A percentile compares a stretch with the other conserved stretches of the same genome.
Evolutionary conservation across 1,139 yeast genomes (phyloP).

Genomic region (Nakaseomyces bracarensis): DNA sequence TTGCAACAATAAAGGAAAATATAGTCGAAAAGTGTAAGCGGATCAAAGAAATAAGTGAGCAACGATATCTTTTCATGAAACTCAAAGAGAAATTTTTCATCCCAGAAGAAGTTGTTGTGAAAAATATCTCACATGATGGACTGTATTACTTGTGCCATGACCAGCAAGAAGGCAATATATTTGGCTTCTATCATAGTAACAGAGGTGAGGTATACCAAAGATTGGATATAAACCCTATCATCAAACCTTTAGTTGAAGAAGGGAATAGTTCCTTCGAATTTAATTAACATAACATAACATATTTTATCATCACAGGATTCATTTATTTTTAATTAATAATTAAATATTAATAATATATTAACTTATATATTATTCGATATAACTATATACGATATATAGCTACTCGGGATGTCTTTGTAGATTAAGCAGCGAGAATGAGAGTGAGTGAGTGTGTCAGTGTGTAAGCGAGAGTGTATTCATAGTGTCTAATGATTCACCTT

Average conservation of each 20-base stretch:
- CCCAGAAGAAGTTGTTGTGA: constrained; percentile 49
- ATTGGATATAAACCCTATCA: background rate
- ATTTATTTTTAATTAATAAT: too few relatives aligned
- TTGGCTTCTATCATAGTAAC: constrained; percentile 65
- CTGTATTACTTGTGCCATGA: constrained; percentile 81
- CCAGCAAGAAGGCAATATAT: constrained; percentile 65
- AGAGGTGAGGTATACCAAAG: constrained; percentile 23
- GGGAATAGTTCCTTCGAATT: constrained; percentile 1
- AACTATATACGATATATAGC: too few relatives aligned
- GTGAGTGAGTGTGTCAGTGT: too few relatives aligned
- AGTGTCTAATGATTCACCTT: too few relatives aligned
- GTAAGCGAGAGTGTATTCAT: too few relatives aligned
- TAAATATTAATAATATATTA: too few relatives aligned
- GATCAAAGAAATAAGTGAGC: background rate
- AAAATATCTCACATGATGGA: constrained; percentile 56
- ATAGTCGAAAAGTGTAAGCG: background rate
- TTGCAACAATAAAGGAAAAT: background rate
- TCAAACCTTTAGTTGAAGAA: background rate
- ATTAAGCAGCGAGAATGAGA: too few relatives aligned
- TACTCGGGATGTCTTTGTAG: too few relatives aligned
- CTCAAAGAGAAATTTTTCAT: constrained; percentile 88
- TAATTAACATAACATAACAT: background rate
- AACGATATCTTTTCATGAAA: constrained; percentile 69
- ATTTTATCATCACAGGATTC: background rate
- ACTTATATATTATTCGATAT: too few relatives aligned